Evolutionary conservation across 805 yeast genomes (phyloP), one percentile per base, ranked within the genome.

Genomic region (Pichia occidentalis): DNA sequence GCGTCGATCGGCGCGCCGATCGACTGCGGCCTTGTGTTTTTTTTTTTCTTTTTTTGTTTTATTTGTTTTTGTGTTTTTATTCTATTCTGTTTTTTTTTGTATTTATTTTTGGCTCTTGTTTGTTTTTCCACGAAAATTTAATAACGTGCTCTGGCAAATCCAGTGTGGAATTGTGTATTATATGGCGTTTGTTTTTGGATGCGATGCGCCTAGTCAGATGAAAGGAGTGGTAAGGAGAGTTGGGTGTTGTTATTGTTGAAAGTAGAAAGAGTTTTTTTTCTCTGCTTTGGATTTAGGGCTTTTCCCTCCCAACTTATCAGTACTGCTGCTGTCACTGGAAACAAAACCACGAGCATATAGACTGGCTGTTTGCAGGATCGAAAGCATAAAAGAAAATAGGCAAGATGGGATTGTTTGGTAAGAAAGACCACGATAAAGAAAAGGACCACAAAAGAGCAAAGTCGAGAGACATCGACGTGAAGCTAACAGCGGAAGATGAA

Each of bases 401-500:
- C 22, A 39, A n/a, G 12, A 71, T 73, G 74, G 74, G 70, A 47
- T 56, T 68, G 42, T 71, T 65, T 51, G 65, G 64, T 54, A 67
- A 63, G 32, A 54, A 48, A 29, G 48, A 49, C 5, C 52, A 61
- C 5, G 52, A 55, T 32, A 44, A 31, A 14, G 54, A 47, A 14
- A 16, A 35, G 21, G 14, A 24, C 7, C 38, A 44, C 24, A 37
- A 31, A 10, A 35, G 26, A 18, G 17, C 24, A 14, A 24, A 18
- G 12, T 24, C 35, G 11, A 23, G 32, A 10, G 50, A 43, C 36
- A 36, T 48, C 23, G 59, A 67, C 19, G 57, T 61, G 20, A 67
- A 68, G 46, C 53, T 75, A 39, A 67, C 77, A 8, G 65, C 66
- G 36, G 73, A 64, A 14, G 81, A 76, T 47, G 69, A 66, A 24